Evolutionary conservation across 164 flowering plant genomes (phyloP), one percentile per base, ranked within the genome.

Genomic region (Umbellularia californica): DNA sequence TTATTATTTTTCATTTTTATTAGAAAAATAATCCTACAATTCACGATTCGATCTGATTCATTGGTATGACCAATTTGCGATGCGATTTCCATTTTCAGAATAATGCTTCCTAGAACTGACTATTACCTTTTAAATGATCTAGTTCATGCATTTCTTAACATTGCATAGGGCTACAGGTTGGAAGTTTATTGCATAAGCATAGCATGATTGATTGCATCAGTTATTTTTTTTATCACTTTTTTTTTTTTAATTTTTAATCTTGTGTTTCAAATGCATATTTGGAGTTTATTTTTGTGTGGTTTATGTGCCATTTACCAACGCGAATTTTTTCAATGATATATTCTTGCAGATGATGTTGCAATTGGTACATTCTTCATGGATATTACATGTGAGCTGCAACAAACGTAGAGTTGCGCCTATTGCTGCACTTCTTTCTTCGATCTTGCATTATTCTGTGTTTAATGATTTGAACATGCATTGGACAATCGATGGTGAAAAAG

Each of bases 401-500:
- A 95, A 95, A 82, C 86, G 98, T 66, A 88, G 96, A 80, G 88
- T 95, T 83, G 97, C 97, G 67, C 87, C 90, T 23, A 90, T 93
- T 84, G 97, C 99, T 73, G 97, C 96, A 19, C 97, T 95, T 77
- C 70, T 93, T 70, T 95, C 99, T 64, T 89, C 95, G 72, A 89
- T 95, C 47, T 80, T 92, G 85, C 95, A 93, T 83, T 58, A 80
- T 52, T 88, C 90, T 23, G 70, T 92, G 73, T 93, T 95, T 72
- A 47, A 82, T 75, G 84, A 89, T 70, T 87, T 76, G 77, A 63
- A 72, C 58, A 90, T 95, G 97, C 99, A 95, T 84, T 82, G 76
- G 47, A 75, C 70, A 71, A 67, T n/a, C 41, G 82, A 84, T 28
- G 60, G 75, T 74, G 80, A 52, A 70, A 78, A 85, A 77, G 98